phyloP scores from a whole-genome alignment of 2,329 filamentous ascomycete species.

The Sporothrix globosa region DNA sequence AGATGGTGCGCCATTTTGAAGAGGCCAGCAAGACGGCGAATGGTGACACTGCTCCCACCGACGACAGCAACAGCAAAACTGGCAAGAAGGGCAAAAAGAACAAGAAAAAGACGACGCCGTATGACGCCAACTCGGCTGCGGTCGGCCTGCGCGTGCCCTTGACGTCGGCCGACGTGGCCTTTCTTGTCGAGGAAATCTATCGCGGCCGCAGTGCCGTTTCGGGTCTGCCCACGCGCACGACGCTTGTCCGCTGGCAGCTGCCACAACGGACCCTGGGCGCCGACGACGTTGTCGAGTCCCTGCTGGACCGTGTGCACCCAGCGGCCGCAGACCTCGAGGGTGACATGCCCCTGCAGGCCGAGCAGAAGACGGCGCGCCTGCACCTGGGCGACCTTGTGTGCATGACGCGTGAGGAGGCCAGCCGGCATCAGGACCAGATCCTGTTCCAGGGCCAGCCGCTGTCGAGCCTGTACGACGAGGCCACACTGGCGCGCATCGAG shows the following conservation, averaged over 20 bases:
- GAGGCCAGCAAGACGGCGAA: neutral
- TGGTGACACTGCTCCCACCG: neutral
- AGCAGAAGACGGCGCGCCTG: slow-evolving; percentile 76
- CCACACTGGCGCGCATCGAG: slow-evolving; percentile 69
- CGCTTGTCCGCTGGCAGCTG: slow-evolving; percentile 74
- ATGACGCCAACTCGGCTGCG: slow-evolving; percentile 48
- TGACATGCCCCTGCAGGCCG: slow-evolving; percentile 44
- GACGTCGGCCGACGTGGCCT: slow-evolving; percentile 79
- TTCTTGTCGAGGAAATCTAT: slow-evolving; percentile 87
- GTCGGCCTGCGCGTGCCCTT: slow-evolving; percentile 79
- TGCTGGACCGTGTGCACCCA: slow-evolving; percentile 51
- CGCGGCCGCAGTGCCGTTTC: slow-evolving; percentile 80
- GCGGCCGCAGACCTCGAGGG: slow-evolving; percentile 37
- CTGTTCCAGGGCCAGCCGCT: slow-evolving; percentile 68
- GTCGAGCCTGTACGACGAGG: slow-evolving; percentile 73
- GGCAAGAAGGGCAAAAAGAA: slow-evolving; percentile 26
- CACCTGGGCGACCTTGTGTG: slow-evolving; percentile 74
- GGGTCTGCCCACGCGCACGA: slow-evolving; percentile 76
- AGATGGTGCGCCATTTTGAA: slow-evolving; percentile 57
- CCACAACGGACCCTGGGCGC: slow-evolving; percentile 42
- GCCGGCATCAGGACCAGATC: slow-evolving; percentile 77
- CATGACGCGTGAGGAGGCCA: slow-evolving; percentile 90
- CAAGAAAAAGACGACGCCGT: neutral
- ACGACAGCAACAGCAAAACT: neutral
- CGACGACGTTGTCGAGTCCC: slow-evolving; percentile 42